These are phyloP conservation scores for Leccinum ochraceum DNA, from an alignment of 768 basidiomycete genomes.

Conservation along the genomic window DNA sequence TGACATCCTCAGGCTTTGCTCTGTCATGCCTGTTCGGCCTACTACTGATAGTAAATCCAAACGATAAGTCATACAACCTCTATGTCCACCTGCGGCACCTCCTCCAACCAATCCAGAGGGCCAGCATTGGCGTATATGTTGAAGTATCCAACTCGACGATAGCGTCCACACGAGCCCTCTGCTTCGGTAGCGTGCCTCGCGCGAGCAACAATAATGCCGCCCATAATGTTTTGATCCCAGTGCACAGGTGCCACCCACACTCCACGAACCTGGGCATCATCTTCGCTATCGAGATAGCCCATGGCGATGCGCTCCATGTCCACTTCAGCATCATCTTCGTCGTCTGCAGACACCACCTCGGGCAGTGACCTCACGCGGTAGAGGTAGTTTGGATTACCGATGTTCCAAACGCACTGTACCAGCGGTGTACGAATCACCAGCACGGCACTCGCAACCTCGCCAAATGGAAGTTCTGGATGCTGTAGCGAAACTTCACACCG, in stretches of 20 bases:
- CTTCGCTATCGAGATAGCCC: background rate
- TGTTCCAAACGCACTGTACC: background rate
- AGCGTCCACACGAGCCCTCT: background rate
- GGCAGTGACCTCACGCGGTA: background rate
- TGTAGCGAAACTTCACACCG: too few relatives aligned
- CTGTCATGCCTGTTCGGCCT: too few relatives aligned
- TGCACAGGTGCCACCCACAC: background rate
- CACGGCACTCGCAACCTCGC: too few relatives aligned
- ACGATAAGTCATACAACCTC: background rate
- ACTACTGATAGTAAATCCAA: too few relatives aligned
- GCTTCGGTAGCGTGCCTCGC: background rate
- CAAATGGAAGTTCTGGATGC: too few relatives aligned
- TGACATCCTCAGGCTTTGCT: too few relatives aligned
- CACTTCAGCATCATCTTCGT: background rate
- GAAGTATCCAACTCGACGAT: background rate
- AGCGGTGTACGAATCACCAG: background rate
- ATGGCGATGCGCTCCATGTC: background rate
- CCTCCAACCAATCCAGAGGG: background rate
- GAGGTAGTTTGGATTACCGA: background rate
- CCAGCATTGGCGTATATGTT: background rate
- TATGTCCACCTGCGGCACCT: background rate
- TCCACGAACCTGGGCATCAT: background rate
- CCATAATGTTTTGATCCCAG: background rate
- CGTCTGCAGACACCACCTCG: background rate
- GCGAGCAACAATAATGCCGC: background rate